Evolutionary conservation across 75 land plant genomes (phyloP).

Genomic region (Pinus taeda): DNA sequence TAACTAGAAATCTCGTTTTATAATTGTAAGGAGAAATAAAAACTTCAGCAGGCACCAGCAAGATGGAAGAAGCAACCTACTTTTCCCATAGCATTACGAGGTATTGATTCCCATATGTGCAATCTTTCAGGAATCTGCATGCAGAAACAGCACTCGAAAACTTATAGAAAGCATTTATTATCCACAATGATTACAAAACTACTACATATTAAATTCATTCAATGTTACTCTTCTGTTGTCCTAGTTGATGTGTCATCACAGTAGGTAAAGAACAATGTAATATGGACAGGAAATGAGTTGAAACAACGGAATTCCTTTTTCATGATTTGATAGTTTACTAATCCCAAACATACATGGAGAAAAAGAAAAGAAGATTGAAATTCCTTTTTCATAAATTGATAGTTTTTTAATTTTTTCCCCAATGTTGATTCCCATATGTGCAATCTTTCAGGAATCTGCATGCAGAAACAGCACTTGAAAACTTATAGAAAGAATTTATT

Average conservation of each 20-base stretch:
- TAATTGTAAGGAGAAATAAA: neutral
- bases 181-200: neutral
- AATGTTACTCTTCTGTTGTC: neutral
- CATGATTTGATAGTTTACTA: neutral
- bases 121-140: slow-evolving; percentile 71
- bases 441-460: slow-evolving; percentile 71
- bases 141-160: neutral
- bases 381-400: too few species aligned
- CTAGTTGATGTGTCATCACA: neutral
- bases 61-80: slow-evolving; percentile 24
- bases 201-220: neutral
- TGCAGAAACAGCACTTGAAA: neutral
- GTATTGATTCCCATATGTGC: slow-evolving; percentile 67
- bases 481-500: neutral
- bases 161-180: slow-evolving; percentile 1
- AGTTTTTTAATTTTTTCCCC: too few species aligned
- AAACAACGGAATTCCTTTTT: neutral
- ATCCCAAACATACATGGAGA: too few species aligned
- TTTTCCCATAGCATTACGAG: slow-evolving; percentile 99
- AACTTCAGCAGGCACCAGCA: neutral
- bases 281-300: neutral
- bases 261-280: neutral
- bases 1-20: neutral
- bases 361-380: too few species aligned
- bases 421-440: slow-evolving; percentile 3